phyloP scores from a whole-genome alignment of 139 green algal genomes.

The Zygnema cylindricum region DNA sequence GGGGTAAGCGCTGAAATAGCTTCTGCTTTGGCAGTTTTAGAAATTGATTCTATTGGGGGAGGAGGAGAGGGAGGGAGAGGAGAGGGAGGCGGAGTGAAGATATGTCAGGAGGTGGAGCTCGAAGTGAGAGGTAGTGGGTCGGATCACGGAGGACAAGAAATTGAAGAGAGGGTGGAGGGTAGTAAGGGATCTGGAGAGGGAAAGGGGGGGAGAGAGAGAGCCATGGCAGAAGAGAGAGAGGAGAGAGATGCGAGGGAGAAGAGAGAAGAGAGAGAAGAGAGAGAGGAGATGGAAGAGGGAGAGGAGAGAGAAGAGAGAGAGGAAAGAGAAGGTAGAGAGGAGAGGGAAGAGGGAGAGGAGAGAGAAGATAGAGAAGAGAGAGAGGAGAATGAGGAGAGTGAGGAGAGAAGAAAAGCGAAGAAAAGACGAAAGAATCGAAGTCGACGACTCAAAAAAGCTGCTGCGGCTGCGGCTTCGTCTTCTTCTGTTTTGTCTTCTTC shows the following conservation, averaged over 20 bases:
- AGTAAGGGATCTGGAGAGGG: background rate
- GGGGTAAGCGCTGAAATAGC: background rate
- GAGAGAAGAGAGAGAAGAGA: background rate
- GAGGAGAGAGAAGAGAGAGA: background rate
- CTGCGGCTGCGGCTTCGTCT: background rate
- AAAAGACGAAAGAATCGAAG: background rate
- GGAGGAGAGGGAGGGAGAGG: background rate
- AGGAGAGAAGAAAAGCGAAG: constrained; percentile 4
- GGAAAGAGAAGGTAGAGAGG: background rate
- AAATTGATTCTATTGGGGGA: background rate
- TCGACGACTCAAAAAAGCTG: background rate
- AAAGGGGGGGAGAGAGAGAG: background rate
- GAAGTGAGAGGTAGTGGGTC: background rate
- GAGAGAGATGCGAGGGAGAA: background rate
- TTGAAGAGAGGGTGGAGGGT: background rate
- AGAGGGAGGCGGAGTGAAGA: background rate
- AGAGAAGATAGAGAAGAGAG: background rate
- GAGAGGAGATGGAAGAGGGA: background rate
- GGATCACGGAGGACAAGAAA: background rate
- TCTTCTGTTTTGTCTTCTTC: background rate
- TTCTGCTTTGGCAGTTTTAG: constrained; percentile 9
- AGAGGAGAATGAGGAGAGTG: background rate
- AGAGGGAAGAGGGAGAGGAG: background rate
- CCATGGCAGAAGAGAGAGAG: background rate
- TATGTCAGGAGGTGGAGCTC: background rate